These are phyloP conservation scores for Teratosphaeria epicoccoides DNA, from an alignment of 2,329 filamentous ascomycete genomes.

Conservation along the genomic window DNA sequence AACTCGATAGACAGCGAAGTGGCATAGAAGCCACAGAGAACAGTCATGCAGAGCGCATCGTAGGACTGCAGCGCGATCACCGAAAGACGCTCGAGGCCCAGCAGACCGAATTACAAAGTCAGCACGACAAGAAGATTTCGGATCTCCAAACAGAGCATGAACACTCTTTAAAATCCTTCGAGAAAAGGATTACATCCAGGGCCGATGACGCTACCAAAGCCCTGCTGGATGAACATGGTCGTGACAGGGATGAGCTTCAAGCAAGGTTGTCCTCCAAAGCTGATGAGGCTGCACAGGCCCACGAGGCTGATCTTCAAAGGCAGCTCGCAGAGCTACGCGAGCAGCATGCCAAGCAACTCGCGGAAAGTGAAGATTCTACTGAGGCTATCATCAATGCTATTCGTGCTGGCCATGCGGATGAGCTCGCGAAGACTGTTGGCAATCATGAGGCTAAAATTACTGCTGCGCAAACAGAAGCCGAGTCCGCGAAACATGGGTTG, in stretches of 20 bases:
- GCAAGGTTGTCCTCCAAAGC: conserved; percentile 8
- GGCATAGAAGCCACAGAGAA: neutral
- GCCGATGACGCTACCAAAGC: conserved; percentile 1
- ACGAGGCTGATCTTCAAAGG: conserved; percentile 9
- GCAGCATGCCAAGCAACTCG: conserved; percentile 1
- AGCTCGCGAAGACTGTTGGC: conserved; percentile 4
- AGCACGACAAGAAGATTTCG: neutral
- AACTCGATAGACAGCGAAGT: neutral
- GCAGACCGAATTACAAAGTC: neutral
- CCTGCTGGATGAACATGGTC: neutral
- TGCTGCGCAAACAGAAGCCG: neutral
- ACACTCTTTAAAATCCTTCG: neutral
- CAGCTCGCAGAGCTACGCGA: neutral
- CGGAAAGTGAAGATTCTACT: conserved; percentile 5
- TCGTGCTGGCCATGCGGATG: conserved; percentile 4
- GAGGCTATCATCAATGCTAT: conserved; percentile 6
- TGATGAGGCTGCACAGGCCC: conserved; percentile 3
- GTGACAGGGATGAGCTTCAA: conserved; percentile 1
- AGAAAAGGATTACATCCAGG: neutral
- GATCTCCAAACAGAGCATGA: neutral
- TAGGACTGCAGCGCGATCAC: neutral
- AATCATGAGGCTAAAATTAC: conserved; percentile 1
- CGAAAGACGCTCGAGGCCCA: neutral
- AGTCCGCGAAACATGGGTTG: conserved; percentile 2
- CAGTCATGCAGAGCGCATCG: neutral